These are phyloP conservation scores for Hymenoscyphus infarciens DNA, from an alignment of 2,329 filamentous ascomycete genomes.

Conservation along the genomic window DNA sequence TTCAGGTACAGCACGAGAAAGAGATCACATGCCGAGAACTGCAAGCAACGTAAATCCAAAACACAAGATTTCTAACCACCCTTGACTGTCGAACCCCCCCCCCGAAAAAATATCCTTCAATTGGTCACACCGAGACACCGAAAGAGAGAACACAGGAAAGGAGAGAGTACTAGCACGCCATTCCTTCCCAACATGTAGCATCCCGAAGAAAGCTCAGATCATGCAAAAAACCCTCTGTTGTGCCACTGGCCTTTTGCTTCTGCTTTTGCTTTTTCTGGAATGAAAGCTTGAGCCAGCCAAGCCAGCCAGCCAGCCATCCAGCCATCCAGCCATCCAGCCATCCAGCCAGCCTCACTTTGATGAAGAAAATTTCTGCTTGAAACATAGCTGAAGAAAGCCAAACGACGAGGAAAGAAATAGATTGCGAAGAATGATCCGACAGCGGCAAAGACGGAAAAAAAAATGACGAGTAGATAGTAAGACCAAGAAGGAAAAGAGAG, in stretches of 20 bases:
- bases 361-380: neutral
- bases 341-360: neutral
- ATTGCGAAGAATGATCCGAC: neutral
- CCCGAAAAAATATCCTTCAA: neutral
- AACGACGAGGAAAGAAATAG: neutral
- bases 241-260: neutral
- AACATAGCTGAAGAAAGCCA: neutral
- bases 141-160: neutral
- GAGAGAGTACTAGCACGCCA: slow-evolving; percentile 1
- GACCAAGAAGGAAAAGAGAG: neutral
- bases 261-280: neutral
- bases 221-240: neutral
- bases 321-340: neutral
- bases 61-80: neutral
- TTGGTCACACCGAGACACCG: neutral
- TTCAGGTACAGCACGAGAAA: slow-evolving; percentile 5
- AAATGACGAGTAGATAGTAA: slow-evolving; percentile 1
- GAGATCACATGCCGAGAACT: slow-evolving; percentile 2
- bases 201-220: neutral
- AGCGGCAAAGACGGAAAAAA: neutral
- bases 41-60: neutral
- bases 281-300: neutral
- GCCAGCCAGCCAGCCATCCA: neutral
- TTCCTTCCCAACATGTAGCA: neutral
- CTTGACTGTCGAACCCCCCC: too few species aligned